Base-by-base conservation (phyloP, 257 asterid genomes). In the Solanum lignicaule region DNA sequence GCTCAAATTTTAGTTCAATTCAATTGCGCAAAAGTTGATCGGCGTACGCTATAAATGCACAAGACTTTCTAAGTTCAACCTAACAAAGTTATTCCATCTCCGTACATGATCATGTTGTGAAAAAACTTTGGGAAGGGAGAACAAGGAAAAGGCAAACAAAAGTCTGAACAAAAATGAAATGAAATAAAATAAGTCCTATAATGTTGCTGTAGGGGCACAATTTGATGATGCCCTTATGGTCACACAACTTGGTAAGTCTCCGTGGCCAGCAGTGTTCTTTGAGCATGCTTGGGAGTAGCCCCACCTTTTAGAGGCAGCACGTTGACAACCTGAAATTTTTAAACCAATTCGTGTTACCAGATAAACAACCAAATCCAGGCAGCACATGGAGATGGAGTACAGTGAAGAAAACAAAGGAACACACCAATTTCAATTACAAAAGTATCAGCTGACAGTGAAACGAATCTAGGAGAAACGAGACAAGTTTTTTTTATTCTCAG, bases 161-260 rank as follows among this genome's bases (percentile, higher is more conserved):
- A 82, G 88, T 69, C 74, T 87, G 52, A 39, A 69, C 36, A 87
- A 86, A 52, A 32, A 83, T 66, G 46, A 41, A 78, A 36, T 39
- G 46, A 43, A 81, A 38, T 43, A 38, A 65, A 60, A 79, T 35
- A 43, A 60, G 60, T 66, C 84, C 86, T 82, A 48, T 31, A 29
- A 48, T 82, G 69, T 82, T 48, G 69, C 69, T 82, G 2, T 38
- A 82, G 69, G 31, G 69, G 86, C 38, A 82, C 43, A 48, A 35
- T 82, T 14, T 82, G 41, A 46, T 43, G 15, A 35, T 79, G 84
- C 7, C 65, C 4, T 82, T 29, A 6, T 31, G 69, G 73, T 93
- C 88, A 95, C 36, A 90, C 94, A 73, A 94, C 94, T 87, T 92
- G 96, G 92, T 94, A 95, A 90, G 90, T 92, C 58, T 95, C 98